Base-by-base conservation (phyloP, 768 basidiomycete species). In the Strobilomyces echinocephalus region DNA sequence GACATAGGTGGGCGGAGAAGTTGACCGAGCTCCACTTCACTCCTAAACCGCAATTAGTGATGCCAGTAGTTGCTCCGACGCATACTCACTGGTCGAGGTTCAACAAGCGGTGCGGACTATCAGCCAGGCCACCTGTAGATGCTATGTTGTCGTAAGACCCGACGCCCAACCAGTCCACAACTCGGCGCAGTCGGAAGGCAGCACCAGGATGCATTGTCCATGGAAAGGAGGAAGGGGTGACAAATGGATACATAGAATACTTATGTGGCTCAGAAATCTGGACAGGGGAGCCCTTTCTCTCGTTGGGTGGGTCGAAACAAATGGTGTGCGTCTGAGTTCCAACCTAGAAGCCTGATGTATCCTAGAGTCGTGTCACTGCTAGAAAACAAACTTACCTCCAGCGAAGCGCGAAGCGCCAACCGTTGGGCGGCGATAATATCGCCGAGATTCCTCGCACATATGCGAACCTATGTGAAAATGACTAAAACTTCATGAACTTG, bases 181-280 rank as follows among this genome's bases (percentile, higher is more conserved):
- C 79, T 46, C 79, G 76, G 44, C 87, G 78, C 43, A 86, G 63
- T 46, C 88, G 77, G 62, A 85, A 87, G 26, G 76, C 69, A 53
- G 72, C 70, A 36, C 71, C 70, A 10, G 73, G 56, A 20, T 69
- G 69, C 58, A 75, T 69, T 36, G 72, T 77, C 75, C 80, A 82
- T 8, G 78, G 76, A 35, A 79, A 64, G 10, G 77, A 63, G 15
- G 74, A 78, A 11, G 79, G 72, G 1, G 80, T 69, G 7, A 79
- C 59, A 61, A 87, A 87, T 0, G 88, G 88, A 65, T 83, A 91
- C 36, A 87, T 58, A n/a, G 84, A 78, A 63, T 87, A 88, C 16
- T 63, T 63, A 30, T 69, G 65, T 4, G 71, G 67, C 44, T 71
- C 71, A n/a, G 68, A 47, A 5, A 64, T 53, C n/a, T 63, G 60